Base-by-base conservation (phyloP, 331 rosid species). In the Dryas integrifolia region DNA sequence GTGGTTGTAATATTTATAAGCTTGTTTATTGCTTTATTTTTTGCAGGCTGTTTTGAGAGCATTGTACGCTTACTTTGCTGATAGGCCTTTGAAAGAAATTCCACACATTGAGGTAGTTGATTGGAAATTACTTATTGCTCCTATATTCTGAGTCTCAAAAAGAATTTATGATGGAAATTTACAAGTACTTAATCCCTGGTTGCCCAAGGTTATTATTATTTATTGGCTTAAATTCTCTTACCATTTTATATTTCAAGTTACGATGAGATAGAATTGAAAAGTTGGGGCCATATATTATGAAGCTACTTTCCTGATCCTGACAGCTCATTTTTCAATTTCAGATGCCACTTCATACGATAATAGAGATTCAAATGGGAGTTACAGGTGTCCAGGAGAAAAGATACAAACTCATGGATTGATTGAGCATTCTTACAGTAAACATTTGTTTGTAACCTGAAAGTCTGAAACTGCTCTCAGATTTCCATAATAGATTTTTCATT, bases 361-460 rank as follows among this genome's bases (percentile, higher is more conserved):
- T 95, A 74, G 99, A 95, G 90, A 95, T 95, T 73, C 97, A 92
- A 82, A 91, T 95, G 99, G 99, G 97, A 79, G 99, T 95, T 68
- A 83, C 92, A 4, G 99, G 99, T 10, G 99, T 95, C 55, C 96
- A 88, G 80, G 99, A 91, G 88, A 95, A 91, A 85, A 79, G 97
- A 79, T 95, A 95, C 91, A 95, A 92, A 76, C 92, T 95, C 63
- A 95, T 95, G 97, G 92, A 91, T 78, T 94, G 92, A 91, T 78
- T 91, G 77, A 85, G 75, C 62, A 58, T 30, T 47, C 24, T 45
- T 43, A 15, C 16, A 44, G 39, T 46, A 41, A 61, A 7, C 62
- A 75, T 68, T 55, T 48, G 44, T 69, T 49, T 75, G 67, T 49
- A 81, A 49, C 69, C 21, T 18, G 21, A 18, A 18, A 18, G 21